phyloP scores from a whole-genome alignment of 139 green algal genomes.

The Zygnema cylindricum region DNA sequence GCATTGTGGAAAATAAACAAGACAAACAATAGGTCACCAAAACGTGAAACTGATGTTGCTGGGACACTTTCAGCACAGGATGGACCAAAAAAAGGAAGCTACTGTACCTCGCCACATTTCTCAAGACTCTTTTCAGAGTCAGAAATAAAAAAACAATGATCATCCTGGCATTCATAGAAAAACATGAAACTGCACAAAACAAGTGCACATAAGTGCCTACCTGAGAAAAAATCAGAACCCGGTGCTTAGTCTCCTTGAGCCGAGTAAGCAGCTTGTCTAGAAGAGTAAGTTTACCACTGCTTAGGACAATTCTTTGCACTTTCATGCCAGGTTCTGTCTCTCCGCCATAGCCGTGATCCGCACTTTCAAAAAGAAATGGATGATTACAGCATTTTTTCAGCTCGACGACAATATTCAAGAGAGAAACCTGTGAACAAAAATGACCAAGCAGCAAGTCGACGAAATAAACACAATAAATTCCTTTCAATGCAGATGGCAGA shows the following conservation, averaged over 20 bases:
- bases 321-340: neutral
- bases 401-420: slow-evolving; percentile 92
- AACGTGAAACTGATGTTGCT: no score
- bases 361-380: slow-evolving; percentile 70
- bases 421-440: slow-evolving; percentile 68
- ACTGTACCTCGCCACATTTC: no score
- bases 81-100: no score
- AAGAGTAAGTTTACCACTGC: slow-evolving; percentile 79
- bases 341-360: slow-evolving; percentile 59
- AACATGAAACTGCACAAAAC: neutral
- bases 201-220: slow-evolving; percentile 61
- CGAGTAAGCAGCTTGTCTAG: slow-evolving; percentile 91
- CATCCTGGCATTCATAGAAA: no score
- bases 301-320: slow-evolving; percentile 57
- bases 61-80: no score
- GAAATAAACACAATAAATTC: no score
- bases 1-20: no score
- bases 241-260: slow-evolving; percentile 83
- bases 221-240: slow-evolving; percentile 91
- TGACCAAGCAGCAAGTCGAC: no score
- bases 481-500: no score
- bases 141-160: no score
- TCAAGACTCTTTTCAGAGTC: no score
- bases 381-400: slow-evolving; percentile 96
- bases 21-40: no score